These are phyloP conservation scores for Wickerhamomyces sp. DNA, from an alignment of 1,139 yeast species.

Conservation along the genomic window DNA sequence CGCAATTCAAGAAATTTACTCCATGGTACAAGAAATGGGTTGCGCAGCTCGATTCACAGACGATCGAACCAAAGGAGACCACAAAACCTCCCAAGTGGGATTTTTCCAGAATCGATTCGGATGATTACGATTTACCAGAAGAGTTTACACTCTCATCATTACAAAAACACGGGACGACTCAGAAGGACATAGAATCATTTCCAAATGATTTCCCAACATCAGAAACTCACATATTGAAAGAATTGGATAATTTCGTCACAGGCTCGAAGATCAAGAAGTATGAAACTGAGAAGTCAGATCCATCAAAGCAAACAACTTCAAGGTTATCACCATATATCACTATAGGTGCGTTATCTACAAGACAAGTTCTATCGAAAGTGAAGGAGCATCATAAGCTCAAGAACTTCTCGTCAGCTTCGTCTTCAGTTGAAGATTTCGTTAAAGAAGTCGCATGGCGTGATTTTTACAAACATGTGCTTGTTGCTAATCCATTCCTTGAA, in stretches of 20 bases:
- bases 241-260: slow-evolving; percentile 9
- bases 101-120: slow-evolving; percentile 4
- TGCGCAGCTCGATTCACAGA: slow-evolving; percentile 22
- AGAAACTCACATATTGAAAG: slow-evolving; percentile 10
- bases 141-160: slow-evolving; percentile 10
- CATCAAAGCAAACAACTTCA: slow-evolving; percentile 31
- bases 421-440: slow-evolving; percentile 38
- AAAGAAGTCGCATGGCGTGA: slow-evolving; percentile 57
- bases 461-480: slow-evolving; percentile 44
- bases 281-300: slow-evolving; percentile 28
- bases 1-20: slow-evolving; percentile 46
- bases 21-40: slow-evolving; percentile 51
- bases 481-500: slow-evolving; percentile 45
- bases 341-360: slow-evolving; percentile 40
- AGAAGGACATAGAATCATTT: slow-evolving; percentile 9
- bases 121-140: slow-evolving; percentile 5
- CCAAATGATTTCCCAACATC: background rate
- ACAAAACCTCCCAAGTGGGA: slow-evolving; percentile 9
- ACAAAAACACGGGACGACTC: slow-evolving; percentile 5
- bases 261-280: slow-evolving; percentile 17
- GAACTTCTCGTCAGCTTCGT: slow-evolving; percentile 26
- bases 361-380: slow-evolving; percentile 32
- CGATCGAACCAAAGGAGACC: slow-evolving; percentile 7
- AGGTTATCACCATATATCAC: slow-evolving; percentile 42
- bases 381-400: slow-evolving; percentile 25